Evolutionary conservation across 306 rosid species (phyloP).

Genomic region (Myrica gale): DNA sequence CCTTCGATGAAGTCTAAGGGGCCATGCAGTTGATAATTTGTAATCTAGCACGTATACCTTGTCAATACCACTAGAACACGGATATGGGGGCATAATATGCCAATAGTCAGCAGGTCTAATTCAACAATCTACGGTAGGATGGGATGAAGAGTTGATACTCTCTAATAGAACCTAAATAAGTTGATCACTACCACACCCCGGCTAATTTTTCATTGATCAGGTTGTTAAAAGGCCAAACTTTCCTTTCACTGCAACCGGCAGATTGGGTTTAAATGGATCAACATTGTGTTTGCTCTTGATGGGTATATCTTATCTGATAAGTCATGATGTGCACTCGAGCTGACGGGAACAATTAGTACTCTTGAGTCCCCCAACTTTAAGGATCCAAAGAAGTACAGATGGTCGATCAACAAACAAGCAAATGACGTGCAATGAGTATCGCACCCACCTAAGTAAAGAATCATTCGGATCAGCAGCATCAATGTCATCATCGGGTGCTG

Average conservation of each 20-base stretch:
- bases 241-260: not conserved
- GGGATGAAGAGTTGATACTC: not conserved
- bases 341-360: not conserved
- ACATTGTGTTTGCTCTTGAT: not conserved
- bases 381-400: not conserved
- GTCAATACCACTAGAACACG: not conserved
- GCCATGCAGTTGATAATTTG: not conserved
- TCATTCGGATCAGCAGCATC: conserved; percentile 60
- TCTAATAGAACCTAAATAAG: not conserved
- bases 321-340: not conserved
- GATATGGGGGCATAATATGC: not conserved
- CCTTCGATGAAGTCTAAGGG: not conserved
- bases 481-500: conserved; percentile 55
- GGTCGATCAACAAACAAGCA: conserved; percentile 12
- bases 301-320: not conserved
- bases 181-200: not conserved
- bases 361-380: not conserved
- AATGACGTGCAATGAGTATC: conserved; percentile 11
- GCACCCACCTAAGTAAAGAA: conserved; percentile 62
- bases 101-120: not conserved
- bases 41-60: not conserved
- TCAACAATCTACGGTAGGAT: not conserved
- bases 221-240: not conserved
- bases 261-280: not conserved
- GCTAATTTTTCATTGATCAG: not conserved